These are phyloP conservation scores for Wickerhamiella nectarea DNA, from an alignment of 805 yeast genomes.

Conservation along the genomic window DNA sequence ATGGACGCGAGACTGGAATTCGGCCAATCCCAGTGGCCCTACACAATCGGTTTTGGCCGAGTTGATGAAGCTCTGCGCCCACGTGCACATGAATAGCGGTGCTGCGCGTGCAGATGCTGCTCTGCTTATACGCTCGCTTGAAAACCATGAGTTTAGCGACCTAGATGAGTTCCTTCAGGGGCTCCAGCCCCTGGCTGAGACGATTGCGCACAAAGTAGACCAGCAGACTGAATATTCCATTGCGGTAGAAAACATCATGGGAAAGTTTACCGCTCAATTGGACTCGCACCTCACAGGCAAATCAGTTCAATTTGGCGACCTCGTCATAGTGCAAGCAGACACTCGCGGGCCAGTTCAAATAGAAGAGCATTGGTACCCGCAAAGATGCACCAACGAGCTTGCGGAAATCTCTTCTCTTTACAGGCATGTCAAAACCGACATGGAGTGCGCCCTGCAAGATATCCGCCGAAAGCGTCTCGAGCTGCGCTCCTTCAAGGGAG, in stretches of 20 bases:
- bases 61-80: conserved; percentile 3
- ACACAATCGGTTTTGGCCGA: background rate
- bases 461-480: conserved; percentile 2
- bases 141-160: background rate
- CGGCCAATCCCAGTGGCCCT: background rate
- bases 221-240: background rate
- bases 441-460: background rate
- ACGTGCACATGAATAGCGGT: conserved; percentile 6
- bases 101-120: conserved; percentile 2
- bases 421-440: background rate
- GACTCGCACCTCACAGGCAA: background rate
- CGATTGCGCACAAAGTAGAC: background rate
- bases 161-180: background rate
- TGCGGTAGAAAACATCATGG: background rate
- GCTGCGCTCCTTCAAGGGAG: conserved; percentile 5
- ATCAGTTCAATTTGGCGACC: background rate
- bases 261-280: background rate
- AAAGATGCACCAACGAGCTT: conserved; percentile 2
- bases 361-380: conserved; percentile 7
- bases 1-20: conserved; percentile 43
- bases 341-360: background rate
- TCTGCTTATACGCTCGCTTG: background rate
- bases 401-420: background rate
- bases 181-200: background rate
- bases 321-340: background rate